Evolutionary conservation across 148 eudicot genomes (phyloP), one percentile per base, ranked within the genome.

Genomic region (Vaccinium vitisidaea): DNA sequence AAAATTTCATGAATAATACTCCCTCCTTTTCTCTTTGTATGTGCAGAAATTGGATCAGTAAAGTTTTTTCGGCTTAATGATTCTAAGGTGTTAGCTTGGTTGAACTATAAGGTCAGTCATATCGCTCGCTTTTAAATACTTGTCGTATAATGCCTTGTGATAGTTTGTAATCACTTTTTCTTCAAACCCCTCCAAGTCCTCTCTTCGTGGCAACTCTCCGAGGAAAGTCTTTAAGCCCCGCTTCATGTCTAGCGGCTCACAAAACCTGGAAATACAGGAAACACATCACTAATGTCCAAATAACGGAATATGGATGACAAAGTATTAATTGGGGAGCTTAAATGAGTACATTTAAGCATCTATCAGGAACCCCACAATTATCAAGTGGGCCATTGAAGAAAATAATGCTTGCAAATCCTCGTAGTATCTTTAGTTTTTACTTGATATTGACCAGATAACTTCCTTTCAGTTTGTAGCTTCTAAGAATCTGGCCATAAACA

Each of bases 31-130:
- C 2, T 86, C 32, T 61, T 25, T 84, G 27, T n/a, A 21, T 85
- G 48, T 80, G 82, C 94, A 95, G 99, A 97, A 90, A 85, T 95
- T 83, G 98, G 99, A 85, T 91, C 94, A 1, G 89, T 91, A 70
- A 95, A 91, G 91, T 95, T 95, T 90, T 94, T 92, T 83, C 89
- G 99, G 91, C 98, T 97, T 77, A 92, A 95, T 87, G 98, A 97
- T 86, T 83, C 93, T 55, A 97, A 95, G 91, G 98, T 97, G 81
- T 85, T 95, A 77, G 88, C 89, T 85, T 97, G 99, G 98, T 80
- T 97, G 88, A 88, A 86, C 87, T 86, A 79, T 79, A 97, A 97
- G 98, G 99, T 95, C 18, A 58, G 93, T 39, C 84, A 36, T 59
- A 83, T 75, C 43, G 67, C 74, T 85, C 11, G 79, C 70, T 77